Base-by-base conservation (phyloP, 352 stramenopile species). In the Salisapilia sapeloensis region DNA sequence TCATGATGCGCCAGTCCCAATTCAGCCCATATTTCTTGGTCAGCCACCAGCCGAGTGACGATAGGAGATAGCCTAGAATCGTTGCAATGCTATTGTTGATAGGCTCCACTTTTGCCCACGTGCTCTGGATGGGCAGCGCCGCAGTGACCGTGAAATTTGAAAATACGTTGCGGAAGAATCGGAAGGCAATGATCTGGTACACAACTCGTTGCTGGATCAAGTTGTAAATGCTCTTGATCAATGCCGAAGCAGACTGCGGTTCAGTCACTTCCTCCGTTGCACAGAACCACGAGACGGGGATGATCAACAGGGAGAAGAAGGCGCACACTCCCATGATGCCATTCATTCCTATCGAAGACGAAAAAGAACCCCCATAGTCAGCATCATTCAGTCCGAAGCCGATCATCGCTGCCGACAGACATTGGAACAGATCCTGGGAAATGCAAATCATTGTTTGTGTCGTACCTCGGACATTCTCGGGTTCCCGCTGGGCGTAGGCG, bases 351-450 rank as follows among this genome's bases (percentile, higher is more conserved):
- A 70, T 50, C 14, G 42, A 48, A 8, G 42, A 30, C 18, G 20
- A 45, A 28, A 57, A 63, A 0, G 38, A 42, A n/a, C 53, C 48
- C n/a, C 48, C 46, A 40, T 63, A 59, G 27, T 59, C 46, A 6
- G 35, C 14, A 14, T 49, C 42, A 40, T 59, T 63, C 30, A 63
- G 41, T 12, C 49, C 37, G 22, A 62, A 50, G 3, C 53, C 53
- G 18, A 35, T 46, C 29, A 63, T 42, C 6, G 36, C 35, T 7
- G 33, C 37, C 14, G 44, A 38, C 13, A 57, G 39, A 23, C 56
- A 53, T 17, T 38, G 24, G 32, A 59, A 57, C 7, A 35, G 22
- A 33, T 49, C 42, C 21, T 48, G 44, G 17, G 65, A 40, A 4
- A 51, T 36, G 33, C 57, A 56, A 10, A 56, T 39, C 11, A 44